Evolutionary conservation across 2,329 filamentous ascomycete species (phyloP).

Genomic region (Fusarium sp.): DNA sequence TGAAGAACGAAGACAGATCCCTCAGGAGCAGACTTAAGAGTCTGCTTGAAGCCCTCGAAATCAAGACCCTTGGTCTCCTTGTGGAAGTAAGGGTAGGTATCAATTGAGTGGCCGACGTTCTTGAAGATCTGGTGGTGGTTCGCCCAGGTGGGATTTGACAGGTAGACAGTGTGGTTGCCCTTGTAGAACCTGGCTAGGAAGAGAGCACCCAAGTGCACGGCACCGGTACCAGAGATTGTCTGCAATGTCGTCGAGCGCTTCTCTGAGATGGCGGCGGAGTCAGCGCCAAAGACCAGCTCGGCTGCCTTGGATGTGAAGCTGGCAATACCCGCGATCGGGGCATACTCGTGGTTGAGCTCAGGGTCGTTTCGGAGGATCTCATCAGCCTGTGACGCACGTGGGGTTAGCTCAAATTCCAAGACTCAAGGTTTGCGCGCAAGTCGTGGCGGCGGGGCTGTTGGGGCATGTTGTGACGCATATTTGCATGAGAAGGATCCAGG

Average conservation of each 20-base stretch:
- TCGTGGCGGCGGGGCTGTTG: slow-evolving; percentile 23
- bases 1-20: slow-evolving; percentile 91
- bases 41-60: slow-evolving; percentile 84
- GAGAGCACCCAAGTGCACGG: slow-evolving; percentile 89
- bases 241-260: slow-evolving; percentile 85
- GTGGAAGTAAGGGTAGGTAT: slow-evolving; percentile 93
- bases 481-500: slow-evolving; percentile 23
- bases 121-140: slow-evolving; percentile 99
- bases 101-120: slow-evolving; percentile 83
- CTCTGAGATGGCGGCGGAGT: slow-evolving; percentile 84
- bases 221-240: slow-evolving; percentile 97
- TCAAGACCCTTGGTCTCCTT: slow-evolving; percentile 89
- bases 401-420: slow-evolving; percentile 36
- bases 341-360: slow-evolving; percentile 96
- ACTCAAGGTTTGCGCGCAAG: slow-evolving; percentile 9
- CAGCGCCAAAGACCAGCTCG: slow-evolving; percentile 84
- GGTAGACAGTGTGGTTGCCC: slow-evolving; percentile 80
- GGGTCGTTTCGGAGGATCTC: slow-evolving; percentile 89
- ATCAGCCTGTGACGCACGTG: slow-evolving; percentile 74
- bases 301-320: slow-evolving; percentile 90
- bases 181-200: slow-evolving; percentile 95
- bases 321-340: slow-evolving; percentile 89
- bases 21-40: slow-evolving; percentile 76
- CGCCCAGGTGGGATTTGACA: slow-evolving; percentile 96
- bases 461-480: slow-evolving; percentile 25